These are phyloP conservation scores for Solanum bulbocastanum DNA, from an alignment of 257 asterid species.

Conservation along the genomic window DNA sequence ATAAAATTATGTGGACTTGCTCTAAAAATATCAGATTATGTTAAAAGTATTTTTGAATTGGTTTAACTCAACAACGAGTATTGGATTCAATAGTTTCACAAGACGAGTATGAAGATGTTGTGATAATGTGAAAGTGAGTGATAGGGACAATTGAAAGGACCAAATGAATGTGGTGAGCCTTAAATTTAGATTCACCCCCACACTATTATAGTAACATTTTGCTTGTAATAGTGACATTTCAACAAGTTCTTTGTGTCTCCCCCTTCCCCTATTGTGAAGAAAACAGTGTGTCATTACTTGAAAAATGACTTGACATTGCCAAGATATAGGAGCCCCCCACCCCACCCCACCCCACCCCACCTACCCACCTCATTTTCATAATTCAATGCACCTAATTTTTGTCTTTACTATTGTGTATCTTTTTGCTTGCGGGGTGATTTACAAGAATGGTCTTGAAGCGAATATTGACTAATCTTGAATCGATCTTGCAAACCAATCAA, in stretches of 20 bases:
- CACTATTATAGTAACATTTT: not conserved
- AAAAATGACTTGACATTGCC: not conserved
- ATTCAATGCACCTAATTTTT: not conserved
- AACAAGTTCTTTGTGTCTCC: not conserved
- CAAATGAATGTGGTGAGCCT: not conserved
- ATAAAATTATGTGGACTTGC: accelerated
- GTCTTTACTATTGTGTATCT: not conserved
- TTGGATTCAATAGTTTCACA: not conserved
- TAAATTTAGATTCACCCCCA: not conserved
- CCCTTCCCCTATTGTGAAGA: not conserved
- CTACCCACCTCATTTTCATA: not conserved
- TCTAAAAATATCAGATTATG: not conserved
- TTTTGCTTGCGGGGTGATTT: not conserved
- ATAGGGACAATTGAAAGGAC: not conserved
- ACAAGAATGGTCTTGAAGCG: not conserved
- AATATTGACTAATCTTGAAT: not conserved
- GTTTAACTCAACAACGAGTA: not conserved
- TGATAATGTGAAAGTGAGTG: not conserved
- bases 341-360: not conserved
- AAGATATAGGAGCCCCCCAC: not conserved
- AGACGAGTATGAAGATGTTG: not conserved
- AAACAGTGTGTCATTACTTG: not conserved
- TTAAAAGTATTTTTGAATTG: not conserved
- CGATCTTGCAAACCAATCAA: too few relatives aligned
- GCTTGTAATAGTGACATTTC: not conserved